Evolutionary conservation across 2,329 filamentous ascomycete species (phyloP), one percentile per base, ranked within the genome.

Genomic region (Ceratocystis diversiconidia): DNA sequence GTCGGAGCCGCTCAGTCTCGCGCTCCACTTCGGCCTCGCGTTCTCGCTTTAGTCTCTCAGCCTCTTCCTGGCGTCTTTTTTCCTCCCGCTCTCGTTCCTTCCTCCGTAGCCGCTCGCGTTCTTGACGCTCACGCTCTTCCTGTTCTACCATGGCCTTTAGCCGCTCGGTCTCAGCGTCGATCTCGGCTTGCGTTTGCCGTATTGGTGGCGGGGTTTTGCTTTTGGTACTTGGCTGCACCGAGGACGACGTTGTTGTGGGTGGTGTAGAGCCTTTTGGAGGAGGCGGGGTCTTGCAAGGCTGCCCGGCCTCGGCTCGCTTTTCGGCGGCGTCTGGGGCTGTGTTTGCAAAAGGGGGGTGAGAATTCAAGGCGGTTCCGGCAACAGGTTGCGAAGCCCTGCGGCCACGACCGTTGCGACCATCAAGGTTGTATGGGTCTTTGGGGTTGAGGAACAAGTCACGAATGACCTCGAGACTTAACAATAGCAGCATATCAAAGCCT

Each of bases 401-500:
- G 61, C 82, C 80, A 8, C 79, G 76, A 46, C 91, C 80, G 73
- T 82, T 80, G 12, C 79, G 76, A 50, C 91, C 80, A 73, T 96
- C 94, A 77, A 96, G 97, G 3, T 85, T 79, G 70, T 95, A 89
- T 1, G 66, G 65, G 19, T 82, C 81, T 65, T 85, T 82, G 3
- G 85, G 82, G 67, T 81, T 78, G 32, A 87, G 77, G 70, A 83
- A 87, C 50, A 88, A 76, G 70, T 88, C 85, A 55, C 83, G 80
- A 67, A 88, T 85, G 41, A 85, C 81, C 70, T 85, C 81, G 0
- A 84, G 82, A 32, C 82, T 79, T 22, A 88, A 74, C 22, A 87
- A 73, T 19, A 97, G 75, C 1, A 92, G 86, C 0, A 97, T 83
- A 73, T 99, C 94, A 3, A 97, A 78, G 0, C 94, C 94, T 74